Base-by-base conservation (phyloP, 2,329 filamentous ascomycete genomes). In the Xylariaceae sp. region DNA sequence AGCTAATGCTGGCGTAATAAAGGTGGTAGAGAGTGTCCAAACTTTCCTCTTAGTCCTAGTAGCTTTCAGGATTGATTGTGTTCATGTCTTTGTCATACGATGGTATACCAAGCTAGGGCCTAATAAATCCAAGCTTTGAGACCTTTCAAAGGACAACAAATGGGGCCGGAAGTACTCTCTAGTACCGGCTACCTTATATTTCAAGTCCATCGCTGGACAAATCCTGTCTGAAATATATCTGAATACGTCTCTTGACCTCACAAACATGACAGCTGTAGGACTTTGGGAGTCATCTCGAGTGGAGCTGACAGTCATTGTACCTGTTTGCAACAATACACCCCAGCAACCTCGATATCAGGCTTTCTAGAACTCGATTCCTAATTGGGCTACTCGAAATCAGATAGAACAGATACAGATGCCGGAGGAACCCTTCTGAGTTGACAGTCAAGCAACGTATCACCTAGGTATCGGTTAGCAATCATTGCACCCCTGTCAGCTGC, bases 131-230 rank as follows among this genome's bases (percentile, higher is more conserved):
- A n/a, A n/a, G 47, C 55, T 60, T 60, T 59, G 31, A 51, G 28
- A 19, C 12, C 17, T 24, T 24, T 54, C 37, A 53, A 62, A 53
- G 46, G 40, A 54, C 39, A 53, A 16, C n/a, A 19, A 29, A 50
- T 39, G 53, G 51, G 46, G 6, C 12, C 37, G 14, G 43, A 51
- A 49, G 29, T 53, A 62, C 37, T 44, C 19, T 4, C 16, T 39
- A 34, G 2, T 53, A 45, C 11, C n/a, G 24, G 9, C 6, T 29
- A 17, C 17, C 33, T 53, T 53, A 53, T 50, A 51, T 50, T 51
- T 34, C n/a, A 51, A 51, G 56, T 60, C 49, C 12, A 19, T 24
- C 26, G 1, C 40, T 37, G 14, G 47, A 50, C 47, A 24, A 29
- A 4, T 49, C 24, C 19, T 36, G 50, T 52, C 45, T 19, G 7